Percentiles rank a stretch among this genome's conserved stretches.
These are phyloP conservation scores for Pythium utonaiense DNA, from an alignment of 352 stramenopile genomes.

Conservation along the genomic window DNA sequence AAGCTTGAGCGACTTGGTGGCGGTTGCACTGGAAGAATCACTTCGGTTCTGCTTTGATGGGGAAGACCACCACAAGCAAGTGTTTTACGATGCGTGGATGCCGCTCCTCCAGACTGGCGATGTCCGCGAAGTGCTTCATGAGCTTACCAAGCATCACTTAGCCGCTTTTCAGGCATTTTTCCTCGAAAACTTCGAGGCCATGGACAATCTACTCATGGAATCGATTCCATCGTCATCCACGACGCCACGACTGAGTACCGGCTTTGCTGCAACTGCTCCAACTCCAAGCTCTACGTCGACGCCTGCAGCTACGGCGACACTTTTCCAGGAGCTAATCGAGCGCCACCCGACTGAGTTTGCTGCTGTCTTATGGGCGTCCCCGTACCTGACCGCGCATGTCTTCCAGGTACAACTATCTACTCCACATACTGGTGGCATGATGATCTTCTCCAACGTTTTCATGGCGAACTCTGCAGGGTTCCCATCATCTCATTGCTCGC, in stretches of 20 bases:
- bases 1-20: slow-evolving; percentile 29
- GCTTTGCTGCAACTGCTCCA: not conserved
- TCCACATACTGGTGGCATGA: not conserved
- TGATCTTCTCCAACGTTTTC: not conserved
- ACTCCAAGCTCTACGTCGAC: not conserved
- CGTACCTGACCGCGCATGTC: slow-evolving; percentile 61
- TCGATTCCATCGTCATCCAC: not conserved
- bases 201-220: slow-evolving; percentile 46
- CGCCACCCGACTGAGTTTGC: slow-evolving; percentile 49
- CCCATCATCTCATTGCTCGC: slow-evolving; percentile 48
- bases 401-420: slow-evolving; percentile 43
- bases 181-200: slow-evolving; percentile 38
- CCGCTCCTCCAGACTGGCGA: slow-evolving; percentile 24
- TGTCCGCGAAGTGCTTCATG: slow-evolving; percentile 25
- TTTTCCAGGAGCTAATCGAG: slow-evolving; percentile 68
- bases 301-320: not conserved
- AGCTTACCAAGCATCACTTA: slow-evolving; percentile 29
- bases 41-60: slow-evolving; percentile 36
- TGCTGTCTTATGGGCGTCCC: slow-evolving; percentile 51
- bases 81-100: slow-evolving; percentile 43
- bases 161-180: slow-evolving; percentile 42
- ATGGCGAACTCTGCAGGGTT: slow-evolving; percentile 31
- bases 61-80: slow-evolving; percentile 13
- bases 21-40: slow-evolving; percentile 27
- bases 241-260: not conserved